These are phyloP conservation scores for Heracleum sosnowskyi DNA, from an alignment of 129 eudicot species.

Conservation along the genomic window DNA sequence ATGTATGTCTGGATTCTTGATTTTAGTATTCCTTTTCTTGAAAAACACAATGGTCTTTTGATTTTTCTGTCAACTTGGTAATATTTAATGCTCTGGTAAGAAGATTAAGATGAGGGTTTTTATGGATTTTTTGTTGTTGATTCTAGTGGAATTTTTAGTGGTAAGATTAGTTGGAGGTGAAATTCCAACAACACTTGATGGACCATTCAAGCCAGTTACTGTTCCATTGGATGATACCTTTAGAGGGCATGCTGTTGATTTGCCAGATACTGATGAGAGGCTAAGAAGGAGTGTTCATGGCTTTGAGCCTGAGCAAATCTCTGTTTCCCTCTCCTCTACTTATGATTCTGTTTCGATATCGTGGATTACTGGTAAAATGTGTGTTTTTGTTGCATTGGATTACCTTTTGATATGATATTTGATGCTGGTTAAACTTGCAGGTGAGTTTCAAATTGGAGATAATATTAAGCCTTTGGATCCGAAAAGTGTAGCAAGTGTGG, in stretches of 20 bases:
- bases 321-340: constrained; percentile 60
- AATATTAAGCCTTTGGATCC: constrained; percentile 71
- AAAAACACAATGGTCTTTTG: not conserved
- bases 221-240: constrained; percentile 61
- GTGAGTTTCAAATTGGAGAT: constrained; percentile 82
- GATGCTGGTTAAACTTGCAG: constrained; percentile 32
- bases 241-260: constrained; percentile 80
- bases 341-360: constrained; percentile 84
- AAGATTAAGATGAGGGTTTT: not conserved
- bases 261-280: constrained; percentile 69
- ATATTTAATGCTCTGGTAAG: not conserved
- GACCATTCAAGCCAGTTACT: constrained; percentile 77
- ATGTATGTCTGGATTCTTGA: not conserved
- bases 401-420: not conserved
- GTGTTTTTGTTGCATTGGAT: not conserved
- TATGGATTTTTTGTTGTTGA: constrained; percentile 5
- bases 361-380: constrained; percentile 72
- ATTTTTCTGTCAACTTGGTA: not conserved
- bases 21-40: not conserved
- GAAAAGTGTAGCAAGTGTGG: constrained; percentile 56
- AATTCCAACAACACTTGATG: constrained; percentile 78
- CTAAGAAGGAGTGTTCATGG: constrained; percentile 53
- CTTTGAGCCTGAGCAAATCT: constrained; percentile 76
- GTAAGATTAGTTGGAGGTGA: constrained; percentile 8
- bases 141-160: constrained; percentile 17